Evolutionary conservation across 1,284 basidiomycete genomes (phyloP), one percentile per base, ranked within the genome.

Genomic region (Vanrija sp.): DNA sequence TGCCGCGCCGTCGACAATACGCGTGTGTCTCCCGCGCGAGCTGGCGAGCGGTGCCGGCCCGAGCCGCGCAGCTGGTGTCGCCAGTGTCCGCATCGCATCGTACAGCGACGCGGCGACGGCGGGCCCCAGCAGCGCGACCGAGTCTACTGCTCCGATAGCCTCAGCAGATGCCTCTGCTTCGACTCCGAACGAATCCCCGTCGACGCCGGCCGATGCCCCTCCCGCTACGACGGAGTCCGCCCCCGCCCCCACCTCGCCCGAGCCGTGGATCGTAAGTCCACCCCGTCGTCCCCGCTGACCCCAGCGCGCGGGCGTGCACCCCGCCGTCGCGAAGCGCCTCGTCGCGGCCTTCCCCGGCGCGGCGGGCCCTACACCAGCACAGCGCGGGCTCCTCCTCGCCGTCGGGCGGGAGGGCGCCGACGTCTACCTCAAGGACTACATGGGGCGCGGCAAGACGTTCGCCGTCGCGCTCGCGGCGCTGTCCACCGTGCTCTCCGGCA

Each of bases 361-460:
- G 6, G 15, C 15, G 2, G 54, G 43, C 5, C 69, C 67, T 8
- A 71, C 69, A 6, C 60, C 61, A 0, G 66, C 64, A 25, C 69
- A 71, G 54, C 54, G 54, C 15, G 53, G 65, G 8, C 66, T 69
- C 41, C 45, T 67, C 2, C 46, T 64, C 9, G 55, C 66, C 3
- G 54, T 65, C 15, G 38, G 50, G 43, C 50, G 58, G 6, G 64
- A 61, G 2, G 62, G 59, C 15, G 42, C 50, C 1, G 69, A 69
- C 46, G 58, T 71, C 5, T 68, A 58, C 42, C 38, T 68, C 24
- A 60, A 59, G 20, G 69, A 71, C 53, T 48, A 60, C 31, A 71
- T 67, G 64, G 69, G 69, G 4, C 61, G 66, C 7, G 69, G 69
- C 27, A 71, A 71, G 68, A 53, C 51, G 16, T 35, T 38, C 18